Percentiles rank a stretch among this genome's conserved stretches.
These are phyloP conservation scores for Ceratobasidium sp. DNA, from an alignment of 1,284 basidiomycete genomes.

Conservation along the genomic window DNA sequence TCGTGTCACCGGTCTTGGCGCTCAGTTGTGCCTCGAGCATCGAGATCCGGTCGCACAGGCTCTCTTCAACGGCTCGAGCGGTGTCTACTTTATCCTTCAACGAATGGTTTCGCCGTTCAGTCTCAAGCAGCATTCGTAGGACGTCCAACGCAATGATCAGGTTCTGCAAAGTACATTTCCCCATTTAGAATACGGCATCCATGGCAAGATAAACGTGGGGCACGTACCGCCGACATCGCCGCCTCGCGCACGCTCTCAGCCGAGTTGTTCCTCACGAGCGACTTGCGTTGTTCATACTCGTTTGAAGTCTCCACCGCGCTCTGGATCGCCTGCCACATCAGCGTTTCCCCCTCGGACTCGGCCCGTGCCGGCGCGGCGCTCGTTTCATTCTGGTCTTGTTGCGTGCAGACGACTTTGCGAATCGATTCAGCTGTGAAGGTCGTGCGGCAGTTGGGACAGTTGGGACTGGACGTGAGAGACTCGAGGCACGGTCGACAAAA, in stretches of 20 bases:
- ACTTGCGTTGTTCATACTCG: slow-evolving; percentile 14
- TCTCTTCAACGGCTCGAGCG: slow-evolving; percentile 30
- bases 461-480: slow-evolving; percentile 21
- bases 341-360: background rate
- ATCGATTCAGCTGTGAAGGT: background rate
- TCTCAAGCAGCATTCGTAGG: slow-evolving; percentile 1
- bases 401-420: slow-evolving; percentile 17
- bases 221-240: slow-evolving; percentile 10
- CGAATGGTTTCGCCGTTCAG: background rate
- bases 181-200: background rate
- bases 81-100: slow-evolving; percentile 18
- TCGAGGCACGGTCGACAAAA: slow-evolving; percentile 36
- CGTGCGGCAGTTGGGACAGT: slow-evolving; percentile 34
- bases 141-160: slow-evolving; percentile 10
- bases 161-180: background rate
- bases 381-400: background rate
- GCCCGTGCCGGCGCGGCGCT: background rate
- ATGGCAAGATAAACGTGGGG: background rate
- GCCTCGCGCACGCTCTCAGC: background rate
- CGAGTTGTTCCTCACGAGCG: slow-evolving; percentile 2
- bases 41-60: slow-evolving; percentile 33
- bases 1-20: slow-evolving; percentile 3
- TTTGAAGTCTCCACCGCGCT: slow-evolving; percentile 10
- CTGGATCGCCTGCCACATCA: slow-evolving; percentile 30
- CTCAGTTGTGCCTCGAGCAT: slow-evolving; percentile 27